A percentile compares a stretch with the other conserved stretches of the same genome.
These are phyloP conservation scores for Entonaema liquescens DNA, from an alignment of 495 filamentous ascomycete genomes.

Conservation along the genomic window DNA sequence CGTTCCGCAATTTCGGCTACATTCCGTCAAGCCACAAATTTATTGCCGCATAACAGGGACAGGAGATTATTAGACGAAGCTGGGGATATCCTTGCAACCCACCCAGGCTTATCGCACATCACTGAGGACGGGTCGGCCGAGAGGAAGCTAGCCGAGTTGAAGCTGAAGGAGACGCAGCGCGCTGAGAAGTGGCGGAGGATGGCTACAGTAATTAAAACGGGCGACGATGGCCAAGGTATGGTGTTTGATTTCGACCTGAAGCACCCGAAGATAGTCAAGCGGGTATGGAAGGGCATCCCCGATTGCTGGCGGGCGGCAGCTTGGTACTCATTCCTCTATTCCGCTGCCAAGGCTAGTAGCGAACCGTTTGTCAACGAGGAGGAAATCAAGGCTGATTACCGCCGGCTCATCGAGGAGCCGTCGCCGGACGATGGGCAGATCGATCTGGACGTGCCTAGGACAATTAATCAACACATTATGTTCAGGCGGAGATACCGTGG, in stretches of 20 bases:
- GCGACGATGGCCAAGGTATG: constrained; percentile 76
- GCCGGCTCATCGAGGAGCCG: constrained; percentile 72
- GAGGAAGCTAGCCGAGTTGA: constrained; percentile 65
- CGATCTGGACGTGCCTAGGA: constrained; percentile 95
- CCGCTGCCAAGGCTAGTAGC: constrained; percentile 74
- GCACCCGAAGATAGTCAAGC: constrained; percentile 85
- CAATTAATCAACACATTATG: constrained; percentile 97
- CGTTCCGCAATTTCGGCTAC: constrained; percentile 62
- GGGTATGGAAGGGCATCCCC: constrained; percentile 98
- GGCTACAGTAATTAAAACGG: constrained; percentile 73
- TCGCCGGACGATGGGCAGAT: constrained; percentile 97
- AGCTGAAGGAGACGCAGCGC: constrained; percentile 81
- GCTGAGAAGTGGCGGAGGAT: constrained; percentile 98
- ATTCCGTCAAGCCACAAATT: constrained; percentile 72
- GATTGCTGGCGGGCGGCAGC: constrained; percentile 94
- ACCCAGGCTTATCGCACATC: constrained; percentile 69
- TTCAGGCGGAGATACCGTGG: constrained; percentile 90
- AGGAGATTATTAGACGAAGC: constrained; percentile 83
- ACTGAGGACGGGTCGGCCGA: constrained; percentile 67
- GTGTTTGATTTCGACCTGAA: constrained; percentile 87
- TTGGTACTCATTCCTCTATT: constrained; percentile 92
- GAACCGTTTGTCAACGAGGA: constrained; percentile 68
- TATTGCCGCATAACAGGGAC: constrained; percentile 77
- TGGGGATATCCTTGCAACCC: constrained; percentile 85
- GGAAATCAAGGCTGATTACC: constrained; percentile 73